phyloP scores from a whole-genome alignment of 352 stramenopile species.

The Peronospora farinosa region DNA sequence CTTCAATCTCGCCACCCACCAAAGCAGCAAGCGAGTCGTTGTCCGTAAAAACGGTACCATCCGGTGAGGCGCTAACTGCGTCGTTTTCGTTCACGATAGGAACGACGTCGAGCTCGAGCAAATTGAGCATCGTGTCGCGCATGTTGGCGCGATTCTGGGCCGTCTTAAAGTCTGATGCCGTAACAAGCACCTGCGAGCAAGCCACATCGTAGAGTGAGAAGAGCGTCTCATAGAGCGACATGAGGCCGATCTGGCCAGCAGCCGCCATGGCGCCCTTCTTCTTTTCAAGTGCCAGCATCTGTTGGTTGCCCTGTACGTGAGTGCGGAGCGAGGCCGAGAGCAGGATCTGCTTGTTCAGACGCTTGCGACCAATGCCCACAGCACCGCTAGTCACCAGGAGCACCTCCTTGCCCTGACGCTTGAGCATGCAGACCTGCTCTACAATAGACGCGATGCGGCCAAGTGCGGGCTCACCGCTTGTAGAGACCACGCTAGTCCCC shows the following conservation, averaged over 20 bases:
- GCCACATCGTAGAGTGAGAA: constrained; percentile 93
- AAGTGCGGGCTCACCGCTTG: constrained; percentile 88
- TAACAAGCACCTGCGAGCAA: constrained; percentile 89
- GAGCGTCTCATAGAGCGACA: constrained; percentile 96
- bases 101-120: constrained; percentile 94
- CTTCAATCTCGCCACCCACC: constrained; percentile 86
- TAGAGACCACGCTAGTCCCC: constrained; percentile 93
- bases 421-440: constrained; percentile 92
- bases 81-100: constrained; percentile 99
- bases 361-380: constrained; percentile 90
- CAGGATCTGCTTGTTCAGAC: constrained; percentile 91
- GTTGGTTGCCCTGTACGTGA: constrained; percentile 84
- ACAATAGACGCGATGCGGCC: constrained; percentile 87
- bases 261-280: constrained; percentile 85
- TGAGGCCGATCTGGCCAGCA: constrained; percentile 95
- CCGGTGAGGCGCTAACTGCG: constrained; percentile 83
- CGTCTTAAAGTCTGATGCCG: constrained; percentile 78
- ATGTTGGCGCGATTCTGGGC: constrained; percentile 79
- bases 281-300: constrained; percentile 86
- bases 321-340: constrained; percentile 81
- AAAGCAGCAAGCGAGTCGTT: constrained; percentile 92
- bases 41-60: constrained; percentile 90
- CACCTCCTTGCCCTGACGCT: constrained; percentile 87
- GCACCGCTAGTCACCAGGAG: constrained; percentile 87
- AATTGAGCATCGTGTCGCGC: constrained; percentile 84